A percentile compares a stretch with the other conserved stretches of the same genome.
phyloP scores from a whole-genome alignment of 2,329 filamentous ascomycete species.

The Microascus cirrosus region DNA sequence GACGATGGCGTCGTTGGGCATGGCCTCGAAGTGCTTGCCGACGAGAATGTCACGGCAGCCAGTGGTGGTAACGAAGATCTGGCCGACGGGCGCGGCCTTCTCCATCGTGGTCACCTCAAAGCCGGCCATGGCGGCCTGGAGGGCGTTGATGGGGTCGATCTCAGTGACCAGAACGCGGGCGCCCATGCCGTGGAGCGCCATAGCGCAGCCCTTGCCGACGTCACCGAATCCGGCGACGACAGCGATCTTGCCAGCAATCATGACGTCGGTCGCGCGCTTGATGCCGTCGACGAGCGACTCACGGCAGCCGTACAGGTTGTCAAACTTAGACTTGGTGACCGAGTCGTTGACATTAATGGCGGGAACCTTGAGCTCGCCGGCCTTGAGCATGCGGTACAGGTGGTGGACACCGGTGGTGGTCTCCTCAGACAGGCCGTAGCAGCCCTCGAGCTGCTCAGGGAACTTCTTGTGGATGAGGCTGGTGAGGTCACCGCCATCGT shows the following conservation, averaged over 20 bases:
- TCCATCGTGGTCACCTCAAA: constrained; percentile 98
- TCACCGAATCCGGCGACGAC: constrained; percentile 98
- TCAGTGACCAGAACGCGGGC: constrained; percentile 93
- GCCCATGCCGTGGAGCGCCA: constrained; percentile 94
- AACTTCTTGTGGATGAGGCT: constrained; percentile 96
- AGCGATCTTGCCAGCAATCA: constrained; percentile 98
- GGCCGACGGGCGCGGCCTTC: constrained; percentile 75
- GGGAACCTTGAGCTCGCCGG: constrained; percentile 77
- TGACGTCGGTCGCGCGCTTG: constrained; percentile 99
- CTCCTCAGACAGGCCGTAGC: constrained; percentile 98
- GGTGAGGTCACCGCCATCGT: constrained; percentile 96
- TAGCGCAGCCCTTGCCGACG: constrained; percentile 96
- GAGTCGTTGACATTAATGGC: constrained; percentile 99
- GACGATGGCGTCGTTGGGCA: constrained; percentile 96
- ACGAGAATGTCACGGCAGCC: constrained; percentile 97
- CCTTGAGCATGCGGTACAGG: constrained; percentile 96
- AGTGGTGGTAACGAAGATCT: constrained; percentile 99
- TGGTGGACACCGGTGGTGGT: constrained; percentile 99
- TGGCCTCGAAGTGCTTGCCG: constrained; percentile 83
- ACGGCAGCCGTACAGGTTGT: constrained; percentile 99
- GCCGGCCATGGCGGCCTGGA: constrained; percentile 94
- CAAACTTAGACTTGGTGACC: constrained; percentile 99
- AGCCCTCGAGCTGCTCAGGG: constrained; percentile 95
- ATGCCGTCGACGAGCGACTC: constrained; percentile 98
- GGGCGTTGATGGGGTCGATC: constrained; percentile 98